Evolutionary conservation across 108 stramenopile species (phyloP).

Genomic region (Discostella stelligeroides): DNA sequence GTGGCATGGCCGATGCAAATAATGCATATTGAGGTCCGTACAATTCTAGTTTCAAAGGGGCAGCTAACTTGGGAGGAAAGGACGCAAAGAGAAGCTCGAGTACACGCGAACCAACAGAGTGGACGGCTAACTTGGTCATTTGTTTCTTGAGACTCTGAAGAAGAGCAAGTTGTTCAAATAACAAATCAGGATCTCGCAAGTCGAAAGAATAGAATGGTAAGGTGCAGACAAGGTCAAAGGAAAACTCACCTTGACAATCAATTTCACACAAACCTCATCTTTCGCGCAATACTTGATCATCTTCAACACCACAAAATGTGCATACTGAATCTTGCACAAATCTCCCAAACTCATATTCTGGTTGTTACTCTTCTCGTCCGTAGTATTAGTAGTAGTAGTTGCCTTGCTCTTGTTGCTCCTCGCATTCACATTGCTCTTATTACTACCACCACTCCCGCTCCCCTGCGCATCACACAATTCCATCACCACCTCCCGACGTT

Average conservation of each 20-base stretch:
- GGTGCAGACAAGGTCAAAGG: no score
- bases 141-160: constrained; percentile 72
- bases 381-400: constrained; percentile 15
- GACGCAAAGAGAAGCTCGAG: constrained; percentile 81
- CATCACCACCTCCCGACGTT: constrained; percentile 57
- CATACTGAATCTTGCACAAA: constrained; percentile 89
- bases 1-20: constrained; percentile 55
- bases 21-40: constrained; percentile 89
- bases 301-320: constrained; percentile 90
- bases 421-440: no score
- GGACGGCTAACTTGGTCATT: constrained; percentile 84
- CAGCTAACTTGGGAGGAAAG: constrained; percentile 68
- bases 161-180: neutral
- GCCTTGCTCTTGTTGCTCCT: no score
- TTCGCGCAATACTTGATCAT: constrained; percentile 83
- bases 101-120: constrained; percentile 86
- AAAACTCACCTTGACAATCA: constrained; percentile 77
- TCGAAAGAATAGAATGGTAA: no score
- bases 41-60: constrained; percentile 80
- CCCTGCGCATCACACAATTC: constrained; percentile 68
- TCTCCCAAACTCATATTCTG: constrained; percentile 61
- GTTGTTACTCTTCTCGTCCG: constrained; percentile 20
- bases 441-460: no score
- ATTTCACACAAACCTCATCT: constrained; percentile 60
- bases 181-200: neutral